A percentile compares a stretch with the other conserved stretches of the same genome.
Conservation (phyloP, 108 stramenopile genomes). For the Nitzschia sp. region DNA sequence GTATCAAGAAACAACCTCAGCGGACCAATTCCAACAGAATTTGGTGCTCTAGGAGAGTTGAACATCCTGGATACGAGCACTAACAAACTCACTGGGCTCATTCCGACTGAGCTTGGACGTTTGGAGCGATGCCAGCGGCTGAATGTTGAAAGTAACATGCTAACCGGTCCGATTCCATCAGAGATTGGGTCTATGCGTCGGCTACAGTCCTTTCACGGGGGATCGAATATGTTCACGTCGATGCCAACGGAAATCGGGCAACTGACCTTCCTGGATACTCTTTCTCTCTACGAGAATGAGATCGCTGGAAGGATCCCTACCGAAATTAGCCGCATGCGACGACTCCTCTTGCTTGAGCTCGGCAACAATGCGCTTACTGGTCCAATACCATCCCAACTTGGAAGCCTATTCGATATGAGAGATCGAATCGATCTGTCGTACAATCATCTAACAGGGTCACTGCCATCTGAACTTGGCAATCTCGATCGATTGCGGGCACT, state of each 20-base stretch:
- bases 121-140: slow-evolving; percentile 31
- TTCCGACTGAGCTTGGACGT: slow-evolving; percentile 48
- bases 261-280: slow-evolving; percentile 25
- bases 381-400: slow-evolving; percentile 36
- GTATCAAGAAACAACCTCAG: slow-evolving; percentile 16
- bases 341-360: slow-evolving; percentile 10
- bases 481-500: slow-evolving; percentile 21
- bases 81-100: slow-evolving; percentile 43
- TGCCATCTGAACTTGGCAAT: slow-evolving; percentile 26
- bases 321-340: slow-evolving; percentile 39
- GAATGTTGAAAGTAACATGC: slow-evolving; percentile 48
- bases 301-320: slow-evolving; percentile 55
- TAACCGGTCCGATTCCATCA: slow-evolving; percentile 48
- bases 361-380: slow-evolving; percentile 18
- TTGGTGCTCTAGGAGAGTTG: slow-evolving; percentile 43
- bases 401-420: slow-evolving; percentile 18
- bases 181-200: slow-evolving; percentile 42
- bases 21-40: slow-evolving; percentile 34
- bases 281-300: slow-evolving; percentile 48
- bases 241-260: slow-evolving; percentile 48
- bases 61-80: slow-evolving; percentile 39
- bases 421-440: slow-evolving; percentile 26
- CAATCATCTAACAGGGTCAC: slow-evolving; percentile 23
- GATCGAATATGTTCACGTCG: slow-evolving; percentile 20
- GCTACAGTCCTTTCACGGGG: slow-evolving; percentile 39